Evolutionary conservation across 2,329 filamentous ascomycete genomes (phyloP), one percentile per base, ranked within the genome.

Genomic region (Ophiostoma montium): DNA sequence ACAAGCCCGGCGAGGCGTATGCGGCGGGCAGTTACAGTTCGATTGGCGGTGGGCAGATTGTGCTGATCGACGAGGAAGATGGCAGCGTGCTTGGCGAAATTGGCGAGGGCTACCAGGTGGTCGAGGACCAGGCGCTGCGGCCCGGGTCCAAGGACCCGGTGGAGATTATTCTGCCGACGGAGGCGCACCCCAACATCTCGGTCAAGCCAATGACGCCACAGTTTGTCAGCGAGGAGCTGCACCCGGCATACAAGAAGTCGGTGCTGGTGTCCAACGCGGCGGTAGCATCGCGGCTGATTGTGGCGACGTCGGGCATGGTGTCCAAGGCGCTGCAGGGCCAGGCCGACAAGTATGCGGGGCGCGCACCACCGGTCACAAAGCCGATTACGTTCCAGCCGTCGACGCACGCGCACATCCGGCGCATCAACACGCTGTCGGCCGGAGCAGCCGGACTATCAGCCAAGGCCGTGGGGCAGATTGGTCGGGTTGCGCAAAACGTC

Each of bases 1-100:
- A 83, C 65, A 79, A 76, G 32, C 83, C 86, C 0, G 88, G 89
- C 13, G 80, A 94, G 64, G 87, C 70, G 0, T 94, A 94, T 60
- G 79, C 77, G 12, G 68, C 74, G 49, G 78, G 78, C 15, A 78
- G 75, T 57, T 70, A 75, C 47, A 80, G 76, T 58, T 69, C 70
- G 4, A 43, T 50, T 15, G 73, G 79, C 49, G 63, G 76, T 33
- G 86, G 89, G 15, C 81, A 92, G 63, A 90, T 95, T 57, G 90
- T 98, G 5, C 74, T 98, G 10, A 72, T 98, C 15, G 88, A 98
- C 60, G 92, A 98, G 65, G 90, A 96, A 62, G 85, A 98, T 65
- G 92, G 92, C 47, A 94, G 86, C 58, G 85, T 98, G 9, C 85
- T 98, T 27, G 92, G 92, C 42, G 90, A 98, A 46, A 52, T 58